phyloP scores from a whole-genome alignment of 306 rosid species.

The Calophaca sinica region DNA sequence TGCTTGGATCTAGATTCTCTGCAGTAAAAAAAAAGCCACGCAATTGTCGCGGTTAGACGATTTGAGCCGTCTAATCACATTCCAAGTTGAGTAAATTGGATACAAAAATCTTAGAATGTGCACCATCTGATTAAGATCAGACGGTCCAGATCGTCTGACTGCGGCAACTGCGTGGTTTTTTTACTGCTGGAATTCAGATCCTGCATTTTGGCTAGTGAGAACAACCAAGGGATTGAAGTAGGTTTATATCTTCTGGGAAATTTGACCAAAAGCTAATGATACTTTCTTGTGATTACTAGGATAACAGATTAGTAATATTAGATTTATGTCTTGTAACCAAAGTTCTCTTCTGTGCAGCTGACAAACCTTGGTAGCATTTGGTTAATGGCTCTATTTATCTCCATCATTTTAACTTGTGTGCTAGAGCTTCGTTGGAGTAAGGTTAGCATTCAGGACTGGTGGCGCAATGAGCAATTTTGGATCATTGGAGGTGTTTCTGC shows the following conservation, averaged over 20 bases:
- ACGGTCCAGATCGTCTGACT: too few species aligned
- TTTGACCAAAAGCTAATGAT: not conserved
- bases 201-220: slow-evolving; percentile 2
- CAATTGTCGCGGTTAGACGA: too few species aligned
- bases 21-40: too few species aligned
- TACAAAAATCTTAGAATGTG: too few species aligned
- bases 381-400: slow-evolving; percentile 80
- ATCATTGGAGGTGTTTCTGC: slow-evolving; percentile 96
- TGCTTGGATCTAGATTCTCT: not conserved
- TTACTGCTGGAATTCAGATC: not conserved
- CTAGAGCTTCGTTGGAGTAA: slow-evolving; percentile 94
- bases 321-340: slow-evolving; percentile 28
- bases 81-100: too few species aligned
- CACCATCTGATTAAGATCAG: too few species aligned
- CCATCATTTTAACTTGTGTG: slow-evolving; percentile 77
- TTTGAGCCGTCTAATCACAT: too few species aligned
- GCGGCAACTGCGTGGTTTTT: too few species aligned
- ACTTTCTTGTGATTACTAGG: not conserved
- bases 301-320: too few species aligned
- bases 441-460: slow-evolving; percentile 86
- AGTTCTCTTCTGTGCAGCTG: slow-evolving; percentile 59
- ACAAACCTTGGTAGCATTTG: slow-evolving; percentile 82
- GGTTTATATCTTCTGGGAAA: slow-evolving; percentile 21
- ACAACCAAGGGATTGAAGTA: not conserved
- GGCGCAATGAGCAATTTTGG: slow-evolving; percentile 98